Base-by-base conservation (phyloP, 2,329 filamentous ascomycete genomes). In the Venturia nashicola region DNA sequence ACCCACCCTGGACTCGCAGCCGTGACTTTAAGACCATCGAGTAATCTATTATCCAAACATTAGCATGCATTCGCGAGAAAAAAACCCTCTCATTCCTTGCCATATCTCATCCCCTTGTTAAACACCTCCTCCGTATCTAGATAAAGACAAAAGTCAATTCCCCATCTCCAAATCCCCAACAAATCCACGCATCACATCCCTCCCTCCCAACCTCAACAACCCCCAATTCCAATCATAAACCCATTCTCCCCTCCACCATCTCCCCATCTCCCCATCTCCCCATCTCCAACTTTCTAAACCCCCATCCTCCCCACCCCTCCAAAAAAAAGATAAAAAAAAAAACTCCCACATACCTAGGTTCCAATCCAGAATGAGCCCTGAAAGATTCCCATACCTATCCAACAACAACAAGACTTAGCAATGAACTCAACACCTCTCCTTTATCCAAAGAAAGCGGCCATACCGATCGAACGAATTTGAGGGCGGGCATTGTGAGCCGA, bases 351-450 rank as follows among this genome's bases (percentile, higher is more conserved):
- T 79, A 96, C 92, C 89, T 89, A 73, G 91, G 91, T 75, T 97
- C 93, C 23, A 97, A 78, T 7, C 92, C 92, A 5, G 91, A 96
- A 67, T 90, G 89, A 68, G 84, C 83, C 78, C 89, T 85, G 75
- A 97, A 97, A 1, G 90, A 92, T 73, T 89, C 88, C 79, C 91
- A 83, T 59, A 95, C 90, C 90, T 94, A 65, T 20, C 65, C 46
- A 60, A 62, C 62, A 62, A 62, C 62, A 62, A 65, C 48, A 64
- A 66, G 32, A 61, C n/a, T 48, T 5, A 20, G 48, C 40, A 64
- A 65, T 11, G 39, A 57, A 7, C 14, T 18, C 9, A 12, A 6
- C 3, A 27, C 32, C 4, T 7, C 16, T 18, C 11, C 11, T 8
- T 4, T 7, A 7, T 8, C 32, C 1, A 32, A 44, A n/a, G 72